These are phyloP conservation scores for Pyrenochaeta sp. DNA, from an alignment of 2,329 filamentous ascomycete genomes.

Conservation along the genomic window DNA sequence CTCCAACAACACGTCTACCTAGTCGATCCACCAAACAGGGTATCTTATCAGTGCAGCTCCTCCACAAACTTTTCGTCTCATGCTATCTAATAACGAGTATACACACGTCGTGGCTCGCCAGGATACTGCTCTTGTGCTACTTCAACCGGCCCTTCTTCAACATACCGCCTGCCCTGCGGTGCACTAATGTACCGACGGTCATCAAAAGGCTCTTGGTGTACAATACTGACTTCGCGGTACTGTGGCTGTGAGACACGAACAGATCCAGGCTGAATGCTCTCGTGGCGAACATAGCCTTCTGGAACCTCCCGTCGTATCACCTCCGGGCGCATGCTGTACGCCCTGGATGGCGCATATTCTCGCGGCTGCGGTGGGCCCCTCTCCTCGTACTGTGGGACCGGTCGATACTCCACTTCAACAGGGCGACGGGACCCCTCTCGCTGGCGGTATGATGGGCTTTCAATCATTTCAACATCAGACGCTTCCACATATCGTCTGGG, in stretches of 20 bases:
- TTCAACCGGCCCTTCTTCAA: constrained; percentile 50
- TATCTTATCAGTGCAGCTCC: constrained; percentile 5
- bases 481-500: constrained; percentile 65
- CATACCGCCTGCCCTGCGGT: constrained; percentile 48
- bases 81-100: constrained; percentile 43
- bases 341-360: constrained; percentile 41
- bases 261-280: constrained; percentile 53
- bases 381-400: constrained; percentile 45
- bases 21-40: neutral
- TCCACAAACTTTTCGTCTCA: neutral
- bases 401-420: constrained; percentile 45
- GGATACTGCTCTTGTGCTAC: constrained; percentile 38
- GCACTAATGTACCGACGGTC: constrained; percentile 44
- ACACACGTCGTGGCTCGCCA: constrained; percentile 43
- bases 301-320: constrained; percentile 44
- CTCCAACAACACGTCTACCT: neutral
- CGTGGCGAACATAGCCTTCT: constrained; percentile 46
- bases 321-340: constrained; percentile 53
- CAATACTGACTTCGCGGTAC: constrained; percentile 53
- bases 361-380: constrained; percentile 48
- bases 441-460: constrained; percentile 65
- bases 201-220: constrained; percentile 45
- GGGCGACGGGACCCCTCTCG: constrained; percentile 67
- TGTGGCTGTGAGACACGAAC: constrained; percentile 43
- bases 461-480: constrained; percentile 64